Evolutionary conservation across 2,329 filamentous ascomycete genomes (phyloP).

Genomic region (Botrytis sinoallii): DNA sequence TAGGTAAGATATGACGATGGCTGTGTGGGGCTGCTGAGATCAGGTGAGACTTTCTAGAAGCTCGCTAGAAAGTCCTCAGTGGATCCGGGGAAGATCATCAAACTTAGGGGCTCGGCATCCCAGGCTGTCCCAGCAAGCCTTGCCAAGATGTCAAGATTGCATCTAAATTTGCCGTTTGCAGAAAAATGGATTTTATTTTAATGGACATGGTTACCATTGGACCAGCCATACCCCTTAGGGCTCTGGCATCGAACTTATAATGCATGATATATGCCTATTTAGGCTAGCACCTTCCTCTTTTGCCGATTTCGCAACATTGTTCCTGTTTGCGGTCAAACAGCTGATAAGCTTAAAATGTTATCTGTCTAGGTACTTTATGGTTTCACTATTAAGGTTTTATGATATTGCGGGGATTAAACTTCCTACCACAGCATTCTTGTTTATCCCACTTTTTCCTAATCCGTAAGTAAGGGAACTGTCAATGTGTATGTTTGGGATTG

Average conservation of each 20-base stretch:
- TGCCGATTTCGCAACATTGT: neutral
- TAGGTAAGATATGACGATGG: neutral
- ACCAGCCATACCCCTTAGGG: no score
- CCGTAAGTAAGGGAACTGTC: neutral
- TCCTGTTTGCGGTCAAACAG: neutral
- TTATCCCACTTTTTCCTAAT: neutral
- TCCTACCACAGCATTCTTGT: neutral
- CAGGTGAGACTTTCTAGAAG: slow-evolving; percentile 19
- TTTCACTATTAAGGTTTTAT: neutral
- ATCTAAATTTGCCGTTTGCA: neutral
- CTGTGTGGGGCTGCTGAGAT: neutral
- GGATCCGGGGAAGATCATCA: neutral
- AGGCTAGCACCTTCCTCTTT: no score
- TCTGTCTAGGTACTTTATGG: neutral
- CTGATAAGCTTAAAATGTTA: neutral
- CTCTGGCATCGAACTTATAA: no score
- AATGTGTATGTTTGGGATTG: neutral
- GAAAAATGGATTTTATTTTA: no score
- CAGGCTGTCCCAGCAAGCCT: neutral
- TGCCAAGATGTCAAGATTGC: neutral
- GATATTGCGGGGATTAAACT: neutral
- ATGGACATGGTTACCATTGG: no score
- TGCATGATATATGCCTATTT: no score
- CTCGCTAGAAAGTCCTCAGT: slow-evolving; percentile 15
- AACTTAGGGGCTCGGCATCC: neutral